Conservation (phyloP, 2,329 filamentous ascomycete species). For the Teratosphaeriaceae sp. region DNA sequence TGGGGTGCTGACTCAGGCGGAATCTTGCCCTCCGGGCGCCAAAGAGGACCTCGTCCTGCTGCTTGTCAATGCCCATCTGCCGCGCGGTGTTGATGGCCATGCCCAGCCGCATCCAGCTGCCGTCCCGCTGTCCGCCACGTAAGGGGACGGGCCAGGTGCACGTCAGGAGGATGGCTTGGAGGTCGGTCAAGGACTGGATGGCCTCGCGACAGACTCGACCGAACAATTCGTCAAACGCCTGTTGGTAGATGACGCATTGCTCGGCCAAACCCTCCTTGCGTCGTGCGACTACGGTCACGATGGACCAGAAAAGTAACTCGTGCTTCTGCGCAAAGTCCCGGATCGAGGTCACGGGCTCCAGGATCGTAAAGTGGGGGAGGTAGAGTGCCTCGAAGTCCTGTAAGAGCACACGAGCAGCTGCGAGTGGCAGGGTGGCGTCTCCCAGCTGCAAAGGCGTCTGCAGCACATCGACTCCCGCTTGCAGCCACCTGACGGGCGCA, state of each 20-base stretch:
- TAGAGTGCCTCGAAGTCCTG: slow-evolving; percentile 2
- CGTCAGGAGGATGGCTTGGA: slow-evolving; percentile 6
- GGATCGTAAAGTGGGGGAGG: slow-evolving; percentile 1
- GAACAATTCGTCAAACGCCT: neutral
- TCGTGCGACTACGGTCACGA: slow-evolving; percentile 2
- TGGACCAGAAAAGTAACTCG: slow-evolving; percentile 8
- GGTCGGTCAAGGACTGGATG: slow-evolving; percentile 3
- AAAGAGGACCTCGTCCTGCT: slow-evolving; percentile 5
- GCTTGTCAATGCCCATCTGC: slow-evolving; percentile 8
- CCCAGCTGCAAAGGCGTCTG: neutral
- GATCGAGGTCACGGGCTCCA: neutral
- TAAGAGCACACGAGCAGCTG: neutral
- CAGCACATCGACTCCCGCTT: neutral
- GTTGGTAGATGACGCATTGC: neutral
- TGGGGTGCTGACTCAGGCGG: neutral
- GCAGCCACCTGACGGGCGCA: neutral
- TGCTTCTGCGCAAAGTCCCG: neutral
- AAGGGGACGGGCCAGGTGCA: neutral
- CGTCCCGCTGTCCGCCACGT: neutral
- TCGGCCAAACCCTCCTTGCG: neutral
- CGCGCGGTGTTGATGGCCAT: slow-evolving; percentile 7
- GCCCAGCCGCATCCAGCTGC: slow-evolving; percentile 4
- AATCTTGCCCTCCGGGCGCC: neutral
- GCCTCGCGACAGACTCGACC: neutral
- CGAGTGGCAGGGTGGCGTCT: neutral